phyloP scores from a whole-genome alignment of 306 rosid species.

The Mimosa bimucronata region DNA sequence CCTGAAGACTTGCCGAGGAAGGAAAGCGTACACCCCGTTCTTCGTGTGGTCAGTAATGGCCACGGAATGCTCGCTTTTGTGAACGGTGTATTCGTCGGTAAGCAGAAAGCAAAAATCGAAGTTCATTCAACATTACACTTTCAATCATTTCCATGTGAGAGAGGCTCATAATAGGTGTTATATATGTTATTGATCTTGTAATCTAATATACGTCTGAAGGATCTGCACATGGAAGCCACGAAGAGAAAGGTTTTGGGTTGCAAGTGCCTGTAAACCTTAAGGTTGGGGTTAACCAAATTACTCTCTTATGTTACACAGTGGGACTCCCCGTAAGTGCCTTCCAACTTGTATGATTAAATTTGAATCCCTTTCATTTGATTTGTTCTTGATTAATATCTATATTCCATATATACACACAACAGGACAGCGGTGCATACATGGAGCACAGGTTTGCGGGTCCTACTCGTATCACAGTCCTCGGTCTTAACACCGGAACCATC shows the following conservation, averaged over 20 bases:
- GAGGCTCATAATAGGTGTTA: not conserved
- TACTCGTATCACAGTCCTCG: constrained; percentile 50
- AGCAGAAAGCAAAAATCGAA: constrained; percentile 19
- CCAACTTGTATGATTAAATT: not conserved
- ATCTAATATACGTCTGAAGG: constrained; percentile 48
- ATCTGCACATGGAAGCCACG: constrained; percentile 66
- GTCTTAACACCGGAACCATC: constrained; percentile 62
- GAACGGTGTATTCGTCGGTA: constrained; percentile 71
- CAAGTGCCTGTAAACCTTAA: constrained; percentile 39
- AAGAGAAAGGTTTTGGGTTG: constrained; percentile 58
- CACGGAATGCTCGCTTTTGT: constrained; percentile 69
- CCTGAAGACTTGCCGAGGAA: constrained; percentile 56
- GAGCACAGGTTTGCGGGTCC: constrained; percentile 88
- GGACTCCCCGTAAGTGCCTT: constrained; percentile 80
- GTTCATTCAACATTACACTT: not conserved
- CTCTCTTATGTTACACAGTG: constrained; percentile 58
- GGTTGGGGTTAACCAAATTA: constrained; percentile 57
- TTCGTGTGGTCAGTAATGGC: constrained; percentile 71
- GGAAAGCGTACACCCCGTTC: constrained; percentile 43
- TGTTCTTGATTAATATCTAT: not conserved
- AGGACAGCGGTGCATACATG: constrained; percentile 99
- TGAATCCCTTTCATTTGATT: not conserved
- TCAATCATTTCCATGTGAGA: not conserved
- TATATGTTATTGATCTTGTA: not conserved
- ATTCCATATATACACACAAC: constrained; percentile 36